phyloP scores from a whole-genome alignment of 1,284 basidiomycete genomes.

The Ganoderma meredithae region DNA sequence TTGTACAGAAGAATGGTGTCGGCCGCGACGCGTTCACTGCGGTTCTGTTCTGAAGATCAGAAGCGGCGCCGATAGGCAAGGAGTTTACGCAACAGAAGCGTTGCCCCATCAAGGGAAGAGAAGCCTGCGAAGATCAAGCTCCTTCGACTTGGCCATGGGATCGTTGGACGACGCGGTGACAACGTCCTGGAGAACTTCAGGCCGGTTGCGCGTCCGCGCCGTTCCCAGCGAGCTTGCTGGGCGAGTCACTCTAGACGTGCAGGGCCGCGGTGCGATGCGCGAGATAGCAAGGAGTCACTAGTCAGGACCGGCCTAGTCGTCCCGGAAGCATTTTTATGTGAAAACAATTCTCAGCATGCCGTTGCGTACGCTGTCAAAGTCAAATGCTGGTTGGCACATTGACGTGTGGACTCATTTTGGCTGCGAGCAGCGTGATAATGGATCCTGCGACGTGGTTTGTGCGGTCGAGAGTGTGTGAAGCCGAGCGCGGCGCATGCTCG shows the following conservation, averaged over 20 bases:
- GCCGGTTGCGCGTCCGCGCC: neutral
- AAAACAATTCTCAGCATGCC: neutral
- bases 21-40: neutral
- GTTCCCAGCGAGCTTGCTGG: neutral
- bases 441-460: neutral
- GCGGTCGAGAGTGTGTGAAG: neutral
- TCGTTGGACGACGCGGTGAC: neutral
- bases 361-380: neutral
- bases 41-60: neutral
- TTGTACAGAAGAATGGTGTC: neutral
- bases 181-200: neutral
- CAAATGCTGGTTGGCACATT: neutral
- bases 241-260: neutral
- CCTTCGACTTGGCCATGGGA: no score
- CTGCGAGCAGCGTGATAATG: neutral
- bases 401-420: neutral
- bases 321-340: neutral
- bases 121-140: neutral
- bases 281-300: no score
- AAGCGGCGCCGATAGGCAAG: neutral
- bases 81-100: neutral
- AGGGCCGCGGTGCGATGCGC: slow-evolving; percentile 2
- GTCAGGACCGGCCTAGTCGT: neutral
- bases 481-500: neutral
- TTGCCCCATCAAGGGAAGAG: neutral